Evolutionary conservation across 1,284 basidiomycete genomes (phyloP), one percentile per base, ranked within the genome.

Genomic region (Boletellus deceptivus): DNA sequence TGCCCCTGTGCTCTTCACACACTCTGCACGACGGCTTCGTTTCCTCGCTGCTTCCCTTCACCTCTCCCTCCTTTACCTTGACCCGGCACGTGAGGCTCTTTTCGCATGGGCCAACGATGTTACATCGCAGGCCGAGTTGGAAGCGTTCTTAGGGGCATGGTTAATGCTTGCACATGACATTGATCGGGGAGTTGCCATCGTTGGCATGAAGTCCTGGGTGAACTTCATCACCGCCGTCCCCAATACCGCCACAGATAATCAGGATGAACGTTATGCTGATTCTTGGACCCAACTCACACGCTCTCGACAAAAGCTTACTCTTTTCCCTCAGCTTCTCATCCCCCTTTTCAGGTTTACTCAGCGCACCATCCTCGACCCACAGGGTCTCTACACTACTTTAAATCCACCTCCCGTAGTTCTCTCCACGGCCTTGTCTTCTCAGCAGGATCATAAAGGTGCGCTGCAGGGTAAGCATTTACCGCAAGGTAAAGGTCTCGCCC

Each of bases 121-220:
- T 1, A 76, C 76, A 0, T 71, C 77, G 11, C 59, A 72, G 25
- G 73, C 77, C 48, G 86, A 92, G 58, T 68, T 81, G n/a, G 80
- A 88, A 43, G 78, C 77, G 35, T 75, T 94, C 29, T 69, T 95
- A 1, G 93, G 91, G 0, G 82, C 89, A 7, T 96, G 92, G 92
- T 82, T 76, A 52, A 77, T 92, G 57, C 75, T 83, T 3, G 77
- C 83, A 17, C 79, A 87, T 63, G 93, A 95, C 58, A 70, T 83
- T 20, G 92, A 93, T 60, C 76, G 84, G 16, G 70, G 73, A 3
- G 84, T 92, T 16, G 70, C 83, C 3, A 59, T 65, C 1, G 64
- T 72, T 16, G 83, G 84, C 0, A 65, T 68, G 14, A 74, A 74
- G 48, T 75, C 81, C 11, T 91, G 88, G 87, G 68, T 67, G 13